These are phyloP conservation scores for Litsea cubeba DNA, from an alignment of 164 flowering plant genomes.

Conservation along the genomic window DNA sequence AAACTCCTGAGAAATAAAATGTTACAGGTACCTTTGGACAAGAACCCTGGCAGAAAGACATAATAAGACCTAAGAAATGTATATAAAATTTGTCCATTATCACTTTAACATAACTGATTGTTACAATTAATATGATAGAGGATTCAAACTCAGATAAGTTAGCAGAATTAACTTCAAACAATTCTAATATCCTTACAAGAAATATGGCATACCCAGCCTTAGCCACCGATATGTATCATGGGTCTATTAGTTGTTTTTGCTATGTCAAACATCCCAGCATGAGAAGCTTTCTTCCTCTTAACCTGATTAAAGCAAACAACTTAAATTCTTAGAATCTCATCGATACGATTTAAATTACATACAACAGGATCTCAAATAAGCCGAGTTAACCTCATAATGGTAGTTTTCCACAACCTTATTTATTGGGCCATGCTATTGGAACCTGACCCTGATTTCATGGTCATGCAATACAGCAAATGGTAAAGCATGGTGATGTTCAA, in stretches of 20 bases:
- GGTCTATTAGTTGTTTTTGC: conserved; percentile 94
- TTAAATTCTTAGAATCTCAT: not conserved
- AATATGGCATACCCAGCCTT: conserved; percentile 23
- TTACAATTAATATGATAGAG: not conserved
- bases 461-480: not conserved
- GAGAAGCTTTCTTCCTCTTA: conserved; percentile 93
- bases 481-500: too few relatives aligned
- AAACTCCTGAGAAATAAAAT: not conserved
- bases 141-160: not conserved
- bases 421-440: not conserved
- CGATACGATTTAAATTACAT: too few relatives aligned
- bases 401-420: not conserved
- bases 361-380: not conserved
- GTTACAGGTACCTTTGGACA: not conserved
- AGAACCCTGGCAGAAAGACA: not conserved
- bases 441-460: not conserved
- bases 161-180: not conserved
- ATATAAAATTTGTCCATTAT: too few relatives aligned
- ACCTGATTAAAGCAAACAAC: conserved; percentile 42
- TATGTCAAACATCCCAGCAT: conserved; percentile 97
- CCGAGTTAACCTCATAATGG: not conserved
- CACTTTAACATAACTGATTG: not conserved
- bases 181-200: not conserved
- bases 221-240: conserved; percentile 97
- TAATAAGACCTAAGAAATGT: not conserved